Evolutionary conservation across 2,329 filamentous ascomycete species (phyloP).

Genomic region (Aspergillus sclerotialis): DNA sequence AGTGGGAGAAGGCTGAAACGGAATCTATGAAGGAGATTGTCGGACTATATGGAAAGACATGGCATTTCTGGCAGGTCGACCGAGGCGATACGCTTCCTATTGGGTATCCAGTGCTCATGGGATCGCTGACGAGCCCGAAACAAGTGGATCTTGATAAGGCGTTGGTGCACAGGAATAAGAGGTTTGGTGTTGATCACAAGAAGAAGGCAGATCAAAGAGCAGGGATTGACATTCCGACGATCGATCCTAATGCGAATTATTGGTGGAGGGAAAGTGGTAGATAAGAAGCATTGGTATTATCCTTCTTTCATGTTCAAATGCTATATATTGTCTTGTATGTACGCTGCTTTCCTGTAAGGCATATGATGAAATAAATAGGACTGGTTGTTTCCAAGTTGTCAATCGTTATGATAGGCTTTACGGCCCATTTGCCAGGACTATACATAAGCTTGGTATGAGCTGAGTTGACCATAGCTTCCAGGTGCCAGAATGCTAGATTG

Average conservation of each 20-base stretch:
- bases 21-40: neutral
- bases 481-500: too few species aligned
- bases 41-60: neutral
- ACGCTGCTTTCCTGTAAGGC: too few species aligned
- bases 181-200: neutral
- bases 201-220: neutral
- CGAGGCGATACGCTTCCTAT: neutral
- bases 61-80: neutral
- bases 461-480: too few species aligned
- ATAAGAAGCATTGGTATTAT: too few species aligned
- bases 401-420: too few species aligned
- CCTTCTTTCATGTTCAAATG: too few species aligned
- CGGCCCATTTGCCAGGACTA: too few species aligned
- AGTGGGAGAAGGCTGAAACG: neutral
- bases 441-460: too few species aligned
- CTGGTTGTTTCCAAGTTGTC: too few species aligned
- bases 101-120: neutral
- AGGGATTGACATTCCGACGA: neutral
- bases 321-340: too few species aligned
- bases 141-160: neutral
- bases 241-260: neutral
- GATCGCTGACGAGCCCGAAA: neutral
- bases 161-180: neutral
- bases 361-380: too few species aligned
- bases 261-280: neutral